Evolutionary conservation across 2,329 filamentous ascomycete genomes (phyloP).

Genomic region (Botrytis paeoniae): DNA sequence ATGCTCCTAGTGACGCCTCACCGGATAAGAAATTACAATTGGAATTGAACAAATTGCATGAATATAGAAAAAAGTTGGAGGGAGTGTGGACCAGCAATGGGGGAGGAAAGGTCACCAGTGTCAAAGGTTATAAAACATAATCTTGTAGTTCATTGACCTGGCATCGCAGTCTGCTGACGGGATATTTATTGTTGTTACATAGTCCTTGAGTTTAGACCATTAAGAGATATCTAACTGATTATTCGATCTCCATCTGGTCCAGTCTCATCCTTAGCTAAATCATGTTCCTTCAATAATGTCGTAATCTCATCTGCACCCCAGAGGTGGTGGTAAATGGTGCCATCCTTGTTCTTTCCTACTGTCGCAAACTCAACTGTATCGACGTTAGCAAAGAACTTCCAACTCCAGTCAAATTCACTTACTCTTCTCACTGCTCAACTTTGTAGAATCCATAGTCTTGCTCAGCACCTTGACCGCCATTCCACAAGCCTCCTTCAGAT

Average conservation of each 20-base stretch:
- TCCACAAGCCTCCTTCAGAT: slow-evolving; percentile 91
- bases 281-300: slow-evolving; percentile 89
- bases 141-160: neutral
- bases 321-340: slow-evolving; percentile 96
- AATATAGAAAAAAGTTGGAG: slow-evolving; percentile 11
- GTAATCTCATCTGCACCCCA: slow-evolving; percentile 98
- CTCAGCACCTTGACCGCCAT: slow-evolving; percentile 98
- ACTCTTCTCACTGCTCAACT: slow-evolving; percentile 99
- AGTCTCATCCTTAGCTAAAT: slow-evolving; percentile 78
- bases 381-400: slow-evolving; percentile 25
- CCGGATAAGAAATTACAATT: neutral
- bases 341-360: slow-evolving; percentile 89
- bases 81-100: neutral
- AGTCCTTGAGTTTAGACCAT: slow-evolving; percentile 20
- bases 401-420: slow-evolving; percentile 41
- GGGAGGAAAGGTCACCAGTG: neutral
- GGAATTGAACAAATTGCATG: neutral
- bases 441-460: slow-evolving; percentile 99
- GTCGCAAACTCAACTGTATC: slow-evolving; percentile 90
- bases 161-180: neutral
- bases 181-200: slow-evolving; percentile 34
- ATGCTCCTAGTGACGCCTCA: neutral
- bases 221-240: slow-evolving; percentile 31
- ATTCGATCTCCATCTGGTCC: slow-evolving; percentile 36
- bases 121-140: neutral